phyloP scores from a whole-genome alignment of 441 rosid genomes.

The Syzygium syzygioides region DNA sequence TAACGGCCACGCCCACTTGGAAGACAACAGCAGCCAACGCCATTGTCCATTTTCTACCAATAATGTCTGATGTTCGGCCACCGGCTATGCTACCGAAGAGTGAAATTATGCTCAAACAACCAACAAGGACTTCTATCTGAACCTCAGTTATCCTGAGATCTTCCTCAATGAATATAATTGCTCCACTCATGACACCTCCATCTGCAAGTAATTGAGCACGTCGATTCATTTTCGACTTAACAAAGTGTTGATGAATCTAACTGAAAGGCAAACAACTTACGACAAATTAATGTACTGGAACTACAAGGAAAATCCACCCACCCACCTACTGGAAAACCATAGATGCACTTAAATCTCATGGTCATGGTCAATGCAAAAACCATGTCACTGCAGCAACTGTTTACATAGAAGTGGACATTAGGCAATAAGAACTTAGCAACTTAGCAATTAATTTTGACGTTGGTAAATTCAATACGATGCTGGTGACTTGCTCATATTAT shows the following conservation, averaged over 20 bases:
- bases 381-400: neutral
- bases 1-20: slow-evolving; percentile 63
- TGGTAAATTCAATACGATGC: neutral
- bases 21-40: slow-evolving; percentile 72
- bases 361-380: neutral
- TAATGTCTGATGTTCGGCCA: slow-evolving; percentile 70
- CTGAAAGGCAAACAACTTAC: neutral
- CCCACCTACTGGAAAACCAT: neutral
- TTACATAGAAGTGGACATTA: neutral
- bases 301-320: neutral
- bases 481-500: neutral
- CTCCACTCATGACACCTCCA: slow-evolving; percentile 98
- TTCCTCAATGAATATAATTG: slow-evolving; percentile 76
- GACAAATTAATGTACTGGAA: neutral
- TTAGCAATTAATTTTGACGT: neutral
- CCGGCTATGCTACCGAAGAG: slow-evolving; percentile 83
- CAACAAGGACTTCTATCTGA: slow-evolving; percentile 72
- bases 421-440: neutral
- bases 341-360: neutral
- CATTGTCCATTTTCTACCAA: slow-evolving; percentile 93
- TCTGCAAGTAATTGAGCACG: slow-evolving; percentile 31
- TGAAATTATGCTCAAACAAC: slow-evolving; percentile 67
- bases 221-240: neutral
- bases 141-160: slow-evolving; percentile 74
- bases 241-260: neutral